phyloP scores from a whole-genome alignment of 164 flowering plant genomes.

The Chimonanthus salicifolius region DNA sequence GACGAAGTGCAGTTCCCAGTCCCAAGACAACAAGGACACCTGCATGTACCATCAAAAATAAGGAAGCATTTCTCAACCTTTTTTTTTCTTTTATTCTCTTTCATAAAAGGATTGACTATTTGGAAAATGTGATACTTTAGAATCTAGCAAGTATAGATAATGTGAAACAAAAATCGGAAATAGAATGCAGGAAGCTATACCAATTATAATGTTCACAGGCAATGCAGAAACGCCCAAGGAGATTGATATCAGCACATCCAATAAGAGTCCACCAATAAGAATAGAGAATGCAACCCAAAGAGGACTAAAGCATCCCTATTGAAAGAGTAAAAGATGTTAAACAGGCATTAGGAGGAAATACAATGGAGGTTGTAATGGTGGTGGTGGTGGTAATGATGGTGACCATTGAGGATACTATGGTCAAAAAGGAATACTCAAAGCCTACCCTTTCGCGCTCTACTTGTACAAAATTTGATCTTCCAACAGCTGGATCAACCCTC shows the following conservation, averaged over 20 bases:
- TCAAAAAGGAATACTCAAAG: not conserved
- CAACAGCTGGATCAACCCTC: conserved; percentile 45
- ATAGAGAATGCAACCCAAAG: conserved; percentile 79
- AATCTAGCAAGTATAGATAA: not conserved
- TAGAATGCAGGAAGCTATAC: conserved; percentile 23
- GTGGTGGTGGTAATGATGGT: not conserved
- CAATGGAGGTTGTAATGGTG: not conserved
- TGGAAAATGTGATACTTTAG: not conserved
- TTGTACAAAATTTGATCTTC: conserved; percentile 21
- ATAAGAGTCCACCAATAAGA: conserved; percentile 64
- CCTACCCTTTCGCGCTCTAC: conserved; percentile 49
- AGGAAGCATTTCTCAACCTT: not conserved
- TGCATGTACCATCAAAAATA: conserved; percentile 15
- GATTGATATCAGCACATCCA: conserved; percentile 73
- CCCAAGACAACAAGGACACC: conserved; percentile 78
- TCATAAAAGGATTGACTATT: not conserved
- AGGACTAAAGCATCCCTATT: conserved; percentile 63
- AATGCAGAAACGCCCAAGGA: conserved; percentile 79
- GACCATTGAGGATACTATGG: not conserved
- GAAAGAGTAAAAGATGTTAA: not conserved
- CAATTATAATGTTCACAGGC: conserved; percentile 78
- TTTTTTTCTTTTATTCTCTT: too few relatives aligned
- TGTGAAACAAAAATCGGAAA: not conserved
- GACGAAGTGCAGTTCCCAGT: conserved; percentile 69
- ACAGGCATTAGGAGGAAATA: not conserved